Percentiles rank a stretch among this genome's conserved stretches.
These are phyloP conservation scores for Diversispora eburnea DNA, from an alignment of 192 early-diverging fungal species.

Conservation along the genomic window DNA sequence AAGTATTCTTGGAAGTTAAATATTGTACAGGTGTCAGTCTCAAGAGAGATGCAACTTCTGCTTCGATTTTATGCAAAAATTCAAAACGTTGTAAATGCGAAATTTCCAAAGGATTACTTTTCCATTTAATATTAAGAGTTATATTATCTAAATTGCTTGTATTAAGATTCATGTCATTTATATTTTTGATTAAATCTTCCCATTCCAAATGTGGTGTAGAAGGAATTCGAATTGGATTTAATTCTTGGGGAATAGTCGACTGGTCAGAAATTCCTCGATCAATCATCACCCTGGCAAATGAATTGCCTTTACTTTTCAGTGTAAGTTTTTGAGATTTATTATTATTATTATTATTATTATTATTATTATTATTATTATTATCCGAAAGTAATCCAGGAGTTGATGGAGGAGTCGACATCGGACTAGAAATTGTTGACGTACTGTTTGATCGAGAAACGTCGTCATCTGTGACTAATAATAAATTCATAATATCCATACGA, in stretches of 20 bases:
- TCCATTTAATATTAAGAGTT: conserved; percentile 10
- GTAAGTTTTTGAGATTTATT: neutral
- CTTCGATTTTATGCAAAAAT: conserved; percentile 62
- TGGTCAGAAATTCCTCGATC: conserved; percentile 1
- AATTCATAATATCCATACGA: neutral
- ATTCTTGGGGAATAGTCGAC: neutral
- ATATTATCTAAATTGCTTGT: neutral
- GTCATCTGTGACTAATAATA: neutral
- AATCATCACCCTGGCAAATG: neutral
- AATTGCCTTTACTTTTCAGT: neutral
- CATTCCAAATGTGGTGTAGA: conserved; percentile 2
- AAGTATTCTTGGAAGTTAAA: conserved; percentile 74
- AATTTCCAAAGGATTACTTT: neutral
- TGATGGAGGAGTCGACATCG: neutral
- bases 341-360: neutral
- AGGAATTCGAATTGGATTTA: neutral
- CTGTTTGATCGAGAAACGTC: neutral
- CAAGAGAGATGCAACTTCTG: conserved; percentile 69
- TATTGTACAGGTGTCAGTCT: conserved; percentile 81
- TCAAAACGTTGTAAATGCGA: conserved; percentile 32
- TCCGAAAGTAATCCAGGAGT: neutral
- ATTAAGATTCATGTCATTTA: conserved; percentile 12
- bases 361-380: neutral
- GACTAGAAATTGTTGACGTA: neutral
- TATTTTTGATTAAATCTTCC: neutral